Evolutionary conservation across 306 rosid genomes (phyloP).

Genomic region (Cucumis cinereus): DNA sequence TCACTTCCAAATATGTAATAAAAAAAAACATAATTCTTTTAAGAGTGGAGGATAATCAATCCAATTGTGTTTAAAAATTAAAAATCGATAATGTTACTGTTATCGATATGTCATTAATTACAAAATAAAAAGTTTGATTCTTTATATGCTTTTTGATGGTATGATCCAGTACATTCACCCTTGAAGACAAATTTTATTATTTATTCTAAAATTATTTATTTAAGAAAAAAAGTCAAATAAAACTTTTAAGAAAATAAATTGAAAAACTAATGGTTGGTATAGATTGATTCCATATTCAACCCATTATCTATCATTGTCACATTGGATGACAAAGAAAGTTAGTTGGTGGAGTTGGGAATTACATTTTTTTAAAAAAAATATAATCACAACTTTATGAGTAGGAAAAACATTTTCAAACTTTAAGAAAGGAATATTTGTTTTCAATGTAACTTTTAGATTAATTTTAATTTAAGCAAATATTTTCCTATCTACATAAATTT

Average conservation of each 20-base stretch:
- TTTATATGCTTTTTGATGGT: too few relatives aligned
- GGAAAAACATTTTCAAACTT: not conserved
- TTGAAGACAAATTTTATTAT: not conserved
- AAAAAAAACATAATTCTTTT: too few relatives aligned
- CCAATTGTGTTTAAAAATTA: too few relatives aligned
- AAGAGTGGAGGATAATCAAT: too few relatives aligned
- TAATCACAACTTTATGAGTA: not conserved
- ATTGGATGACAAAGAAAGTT: not conserved
- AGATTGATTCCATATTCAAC: not conserved
- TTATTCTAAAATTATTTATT: not conserved
- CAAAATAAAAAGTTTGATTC: too few relatives aligned
- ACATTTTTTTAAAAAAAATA: not conserved
- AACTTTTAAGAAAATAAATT: not conserved
- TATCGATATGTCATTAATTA: too few relatives aligned
- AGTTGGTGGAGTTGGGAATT: conserved; percentile 1
- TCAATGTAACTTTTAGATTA: not conserved
- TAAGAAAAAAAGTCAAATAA: not conserved
- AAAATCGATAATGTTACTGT: too few relatives aligned
- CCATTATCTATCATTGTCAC: not conserved
- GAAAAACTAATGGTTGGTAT: not conserved
- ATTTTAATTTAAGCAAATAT: not conserved
- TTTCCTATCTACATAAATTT: not conserved
- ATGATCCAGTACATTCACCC: too few relatives aligned
- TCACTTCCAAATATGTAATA: too few relatives aligned
- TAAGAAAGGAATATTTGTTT: not conserved